Conservation (phyloP, 768 basidiomycete species). For the Boletus pseudopeckii region DNA sequence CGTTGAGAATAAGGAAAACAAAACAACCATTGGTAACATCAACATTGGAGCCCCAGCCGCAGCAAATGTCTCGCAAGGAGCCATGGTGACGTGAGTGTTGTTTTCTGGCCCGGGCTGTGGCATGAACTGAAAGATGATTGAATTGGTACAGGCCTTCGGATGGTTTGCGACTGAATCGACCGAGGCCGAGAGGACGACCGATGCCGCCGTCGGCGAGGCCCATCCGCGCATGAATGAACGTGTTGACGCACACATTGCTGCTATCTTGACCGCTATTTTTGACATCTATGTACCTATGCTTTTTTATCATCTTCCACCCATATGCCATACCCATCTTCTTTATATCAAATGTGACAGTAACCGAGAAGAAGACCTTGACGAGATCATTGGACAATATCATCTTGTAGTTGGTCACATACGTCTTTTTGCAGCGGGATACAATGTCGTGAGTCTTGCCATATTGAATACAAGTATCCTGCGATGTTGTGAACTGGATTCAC, state of each 20-base stretch:
- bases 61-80: slow-evolving; percentile 31
- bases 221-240: slow-evolving; percentile 20
- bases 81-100: slow-evolving; percentile 53
- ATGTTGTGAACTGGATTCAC: background rate
- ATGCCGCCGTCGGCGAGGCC: slow-evolving; percentile 31
- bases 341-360: background rate
- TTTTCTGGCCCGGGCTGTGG: background rate
- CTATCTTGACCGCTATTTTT: background rate
- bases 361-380: background rate
- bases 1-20: slow-evolving; percentile 57
- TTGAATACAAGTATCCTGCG: background rate
- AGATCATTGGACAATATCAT: background rate
- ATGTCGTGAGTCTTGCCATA: background rate
- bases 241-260: background rate
- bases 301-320: slow-evolving; percentile 9
- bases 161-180: slow-evolving; percentile 42
- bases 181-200: slow-evolving; percentile 43
- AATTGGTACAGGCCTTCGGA: slow-evolving; percentile 35
- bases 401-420: background rate
- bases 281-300: slow-evolving; percentile 34
- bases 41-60: background rate
- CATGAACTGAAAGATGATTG: background rate
- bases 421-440: slow-evolving; percentile 2
- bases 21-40: slow-evolving; percentile 9
- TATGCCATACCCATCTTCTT: slow-evolving; percentile 25